These are phyloP conservation scores for Pulveroboletus sp. DNA, from an alignment of 768 basidiomycete genomes.

Conservation along the genomic window DNA sequence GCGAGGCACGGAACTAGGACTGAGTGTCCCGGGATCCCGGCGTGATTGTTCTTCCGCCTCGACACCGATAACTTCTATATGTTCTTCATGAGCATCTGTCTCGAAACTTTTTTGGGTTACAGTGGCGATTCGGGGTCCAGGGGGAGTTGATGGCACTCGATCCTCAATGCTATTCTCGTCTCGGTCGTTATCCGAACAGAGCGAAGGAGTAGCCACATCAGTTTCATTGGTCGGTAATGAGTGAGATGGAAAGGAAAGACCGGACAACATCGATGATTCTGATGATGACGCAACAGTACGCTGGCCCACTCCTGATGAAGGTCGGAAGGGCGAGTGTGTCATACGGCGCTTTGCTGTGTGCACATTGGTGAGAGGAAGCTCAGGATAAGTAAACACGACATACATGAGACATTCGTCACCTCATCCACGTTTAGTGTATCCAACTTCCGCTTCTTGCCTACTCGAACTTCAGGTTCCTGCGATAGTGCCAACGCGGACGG, in stretches of 20 bases:
- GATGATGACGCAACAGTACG: conserved; percentile 11
- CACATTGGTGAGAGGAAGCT: conserved; percentile 7
- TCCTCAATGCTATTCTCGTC: conserved; percentile 48
- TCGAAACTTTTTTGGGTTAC: background rate
- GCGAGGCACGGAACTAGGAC: conserved; percentile 7
- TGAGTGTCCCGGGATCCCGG: conserved; percentile 6
- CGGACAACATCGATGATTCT: conserved; percentile 25
- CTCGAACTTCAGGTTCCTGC: conserved; percentile 8
- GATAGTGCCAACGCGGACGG: background rate
- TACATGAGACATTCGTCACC: conserved; percentile 32
- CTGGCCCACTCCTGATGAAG: conserved; percentile 20
- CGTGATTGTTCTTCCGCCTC: conserved; percentile 31
- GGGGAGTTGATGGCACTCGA: conserved; percentile 45
- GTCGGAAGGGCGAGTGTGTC: conserved; percentile 26
- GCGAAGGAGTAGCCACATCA: conserved; percentile 56
- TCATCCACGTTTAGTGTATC: conserved; percentile 24
- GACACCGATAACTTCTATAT: conserved; percentile 34
- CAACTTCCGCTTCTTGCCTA: conserved; percentile 31
- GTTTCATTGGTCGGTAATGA: conserved; percentile 35
- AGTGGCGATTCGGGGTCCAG: conserved; percentile 31
- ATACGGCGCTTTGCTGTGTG: conserved; percentile 37
- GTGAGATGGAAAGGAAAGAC: conserved; percentile 12
- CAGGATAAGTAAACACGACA: conserved; percentile 13
- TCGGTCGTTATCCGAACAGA: conserved; percentile 69
- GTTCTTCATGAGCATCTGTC: conserved; percentile 2